A percentile compares a stretch with the other conserved stretches of the same genome.
phyloP scores from a whole-genome alignment of 2,329 filamentous ascomycete genomes.

The Botrytis hyacinthi region DNA sequence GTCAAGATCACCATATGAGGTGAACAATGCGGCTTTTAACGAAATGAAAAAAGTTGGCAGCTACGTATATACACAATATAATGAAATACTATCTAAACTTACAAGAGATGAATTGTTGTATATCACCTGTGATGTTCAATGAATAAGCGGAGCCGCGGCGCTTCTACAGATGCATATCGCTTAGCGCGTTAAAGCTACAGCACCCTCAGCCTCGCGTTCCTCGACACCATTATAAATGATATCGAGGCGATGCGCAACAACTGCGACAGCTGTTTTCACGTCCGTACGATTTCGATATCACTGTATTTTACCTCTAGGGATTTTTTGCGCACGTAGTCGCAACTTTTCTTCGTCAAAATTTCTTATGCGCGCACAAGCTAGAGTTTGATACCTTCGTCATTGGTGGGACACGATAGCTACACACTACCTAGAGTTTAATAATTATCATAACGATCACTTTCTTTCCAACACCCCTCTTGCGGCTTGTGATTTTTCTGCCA shows the following conservation, averaged over 20 bases:
- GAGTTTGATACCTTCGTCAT: conserved; percentile 4
- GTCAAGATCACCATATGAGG: no score
- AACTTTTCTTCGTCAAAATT: neutral
- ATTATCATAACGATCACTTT: neutral
- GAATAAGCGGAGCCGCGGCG: neutral
- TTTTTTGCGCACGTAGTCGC: neutral
- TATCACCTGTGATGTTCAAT: neutral
- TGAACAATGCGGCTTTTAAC: no score
- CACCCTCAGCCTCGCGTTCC: conserved; percentile 10
- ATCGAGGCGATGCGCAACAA: neutral
- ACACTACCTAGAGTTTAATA: conserved; percentile 7
- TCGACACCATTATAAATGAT: neutral
- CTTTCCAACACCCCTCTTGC: neutral
- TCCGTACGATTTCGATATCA: neutral
- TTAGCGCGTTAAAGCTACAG: conserved; percentile 6
- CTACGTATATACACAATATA: no score
- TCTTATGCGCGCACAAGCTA: conserved; percentile 4
- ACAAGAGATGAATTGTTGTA: no score
- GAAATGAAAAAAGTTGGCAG: no score
- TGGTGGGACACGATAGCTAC: conserved; percentile 15
- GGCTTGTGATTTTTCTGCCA: neutral
- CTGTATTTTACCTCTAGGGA: neutral
- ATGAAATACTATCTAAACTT: no score
- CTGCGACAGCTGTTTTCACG: neutral
- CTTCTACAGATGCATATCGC: neutral